phyloP scores from a whole-genome alignment of 768 basidiomycete genomes.

The Termitomyces sp. region DNA sequence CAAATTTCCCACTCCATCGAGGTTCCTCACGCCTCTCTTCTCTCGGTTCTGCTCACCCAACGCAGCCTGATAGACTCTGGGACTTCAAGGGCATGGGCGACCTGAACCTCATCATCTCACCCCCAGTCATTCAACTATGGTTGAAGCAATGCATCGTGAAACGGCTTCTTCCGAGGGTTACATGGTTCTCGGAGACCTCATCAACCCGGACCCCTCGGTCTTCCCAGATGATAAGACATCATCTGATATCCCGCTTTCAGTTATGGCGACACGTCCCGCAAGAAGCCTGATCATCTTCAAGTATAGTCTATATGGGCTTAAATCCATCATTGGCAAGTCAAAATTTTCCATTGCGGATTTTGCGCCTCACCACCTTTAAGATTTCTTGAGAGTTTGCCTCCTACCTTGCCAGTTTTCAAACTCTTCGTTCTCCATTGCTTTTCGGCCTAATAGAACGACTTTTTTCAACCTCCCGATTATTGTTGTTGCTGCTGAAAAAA shows the following conservation, averaged over 20 bases:
- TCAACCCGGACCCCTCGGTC: slow-evolving; percentile 9
- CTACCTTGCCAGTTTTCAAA: background rate
- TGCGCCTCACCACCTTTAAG: background rate
- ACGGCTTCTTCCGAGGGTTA: background rate
- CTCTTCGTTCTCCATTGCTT: background rate
- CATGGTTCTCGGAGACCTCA: background rate
- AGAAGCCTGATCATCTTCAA: background rate
- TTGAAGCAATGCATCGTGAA: background rate
- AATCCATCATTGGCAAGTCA: background rate
- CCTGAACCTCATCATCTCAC: background rate
- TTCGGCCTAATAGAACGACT: background rate
- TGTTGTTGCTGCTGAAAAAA: background rate
- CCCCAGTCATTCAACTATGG: no score
- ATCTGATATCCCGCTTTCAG: slow-evolving; percentile 1
- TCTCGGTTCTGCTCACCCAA: background rate
- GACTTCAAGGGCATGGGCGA: no score
- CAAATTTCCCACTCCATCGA: slow-evolving; percentile 5
- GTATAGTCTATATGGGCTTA: background rate
- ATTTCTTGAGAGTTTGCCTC: background rate
- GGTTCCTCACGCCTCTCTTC: background rate
- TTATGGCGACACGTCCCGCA: no score
- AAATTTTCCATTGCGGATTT: background rate
- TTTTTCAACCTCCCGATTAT: background rate
- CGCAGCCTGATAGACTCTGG: background rate
- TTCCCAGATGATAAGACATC: slow-evolving; percentile 3